phyloP scores from a whole-genome alignment of 2,329 filamentous ascomycete species.

The Verticillium nonalfalfae region DNA sequence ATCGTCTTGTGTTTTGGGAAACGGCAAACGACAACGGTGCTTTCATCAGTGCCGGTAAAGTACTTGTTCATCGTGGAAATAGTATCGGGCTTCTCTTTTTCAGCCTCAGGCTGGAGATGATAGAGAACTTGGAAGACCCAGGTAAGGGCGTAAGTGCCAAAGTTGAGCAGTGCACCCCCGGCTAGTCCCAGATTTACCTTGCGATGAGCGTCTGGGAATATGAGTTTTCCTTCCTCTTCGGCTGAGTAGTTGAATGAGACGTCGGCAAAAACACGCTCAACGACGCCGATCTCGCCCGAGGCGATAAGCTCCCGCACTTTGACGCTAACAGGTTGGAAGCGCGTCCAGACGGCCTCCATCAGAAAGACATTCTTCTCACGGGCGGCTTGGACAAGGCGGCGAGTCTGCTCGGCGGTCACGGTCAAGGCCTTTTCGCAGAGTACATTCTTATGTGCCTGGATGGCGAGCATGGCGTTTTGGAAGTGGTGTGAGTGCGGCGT shows the following conservation, averaged over 20 bases:
- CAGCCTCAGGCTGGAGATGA: slow-evolving; percentile 63
- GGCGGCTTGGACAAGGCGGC: slow-evolving; percentile 65
- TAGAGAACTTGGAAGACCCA: slow-evolving; percentile 91
- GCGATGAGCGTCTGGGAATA: slow-evolving; percentile 57
- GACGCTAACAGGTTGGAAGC: slow-evolving; percentile 80
- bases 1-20: slow-evolving; percentile 66
- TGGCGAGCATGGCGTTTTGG: slow-evolving; percentile 79
- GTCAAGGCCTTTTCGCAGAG: slow-evolving; percentile 90
- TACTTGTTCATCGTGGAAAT: slow-evolving; percentile 66
- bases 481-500: slow-evolving; percentile 92
- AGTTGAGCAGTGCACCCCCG: slow-evolving; percentile 74
- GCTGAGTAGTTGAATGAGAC: slow-evolving; percentile 57
- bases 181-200: slow-evolving; percentile 81
- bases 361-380: slow-evolving; percentile 67
- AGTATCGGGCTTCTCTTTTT: slow-evolving; percentile 62
- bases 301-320: slow-evolving; percentile 61
- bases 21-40: slow-evolving; percentile 68
- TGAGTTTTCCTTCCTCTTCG: slow-evolving; percentile 44
- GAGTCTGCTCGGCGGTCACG: slow-evolving; percentile 71
- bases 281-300: slow-evolving; percentile 49
- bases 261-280: slow-evolving; percentile 54
- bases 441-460: slow-evolving; percentile 80
- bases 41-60: slow-evolving; percentile 64
- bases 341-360: slow-evolving; percentile 87
- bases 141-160: slow-evolving; percentile 83